A percentile compares a stretch with the other conserved stretches of the same genome.
Conservation (phyloP, 345 rosid genomes). For the Bruguiera sexangula region DNA sequence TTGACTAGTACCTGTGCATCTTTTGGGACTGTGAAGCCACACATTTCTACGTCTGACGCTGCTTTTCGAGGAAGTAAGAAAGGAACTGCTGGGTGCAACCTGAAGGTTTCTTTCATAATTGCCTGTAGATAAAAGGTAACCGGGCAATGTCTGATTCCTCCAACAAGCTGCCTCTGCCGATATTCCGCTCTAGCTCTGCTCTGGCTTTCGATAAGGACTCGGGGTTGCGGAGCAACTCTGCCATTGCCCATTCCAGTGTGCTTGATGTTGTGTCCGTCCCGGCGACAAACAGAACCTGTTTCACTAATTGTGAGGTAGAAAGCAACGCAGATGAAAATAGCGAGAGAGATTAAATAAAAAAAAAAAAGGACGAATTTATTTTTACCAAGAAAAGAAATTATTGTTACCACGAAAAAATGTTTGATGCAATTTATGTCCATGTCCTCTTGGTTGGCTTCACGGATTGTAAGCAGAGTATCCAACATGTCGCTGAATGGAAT, state of each 20-base stretch:
- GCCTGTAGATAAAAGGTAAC: conserved; percentile 47
- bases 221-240: conserved; percentile 41
- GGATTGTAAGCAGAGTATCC: conserved; percentile 33
- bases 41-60: conserved; percentile 22
- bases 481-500: conserved; percentile 27
- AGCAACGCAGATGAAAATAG: not conserved
- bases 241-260: conserved; percentile 59
- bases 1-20: conserved; percentile 46
- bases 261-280: conserved; percentile 47
- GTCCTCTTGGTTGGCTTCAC: conserved; percentile 18
- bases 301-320: not conserved
- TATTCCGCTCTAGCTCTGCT: conserved; percentile 29
- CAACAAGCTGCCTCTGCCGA: conserved; percentile 29
- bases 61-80: conserved; percentile 42
- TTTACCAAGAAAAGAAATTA: not conserved
- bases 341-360: not conserved
- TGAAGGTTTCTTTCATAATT: conserved; percentile 44
- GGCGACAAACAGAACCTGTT: conserved; percentile 39
- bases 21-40: conserved; percentile 34
- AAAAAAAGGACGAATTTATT: not conserved
- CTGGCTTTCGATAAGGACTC: conserved; percentile 24
- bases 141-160: conserved; percentile 36
- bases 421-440: conserved; percentile 21
- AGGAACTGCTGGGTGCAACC: conserved; percentile 45
- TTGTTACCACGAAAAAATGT: conserved; percentile 28